Base-by-base conservation (phyloP, 805 yeast genomes). In the Cyberlindnera americana region DNA sequence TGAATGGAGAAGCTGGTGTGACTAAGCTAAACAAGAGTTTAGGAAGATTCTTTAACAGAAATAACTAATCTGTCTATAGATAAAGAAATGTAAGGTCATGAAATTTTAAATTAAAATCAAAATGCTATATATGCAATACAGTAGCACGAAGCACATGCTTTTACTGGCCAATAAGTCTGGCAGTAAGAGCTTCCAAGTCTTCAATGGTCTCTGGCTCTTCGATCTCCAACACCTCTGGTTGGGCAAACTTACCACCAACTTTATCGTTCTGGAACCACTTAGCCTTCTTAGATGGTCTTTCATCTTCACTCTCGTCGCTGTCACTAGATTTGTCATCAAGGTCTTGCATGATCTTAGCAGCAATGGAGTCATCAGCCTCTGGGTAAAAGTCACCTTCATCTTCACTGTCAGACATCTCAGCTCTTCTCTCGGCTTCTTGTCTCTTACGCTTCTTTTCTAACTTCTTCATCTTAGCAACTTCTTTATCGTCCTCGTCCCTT, bases 161-260 rank as follows among this genome's bases (percentile, higher is more conserved):
- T 35, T 23, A 42, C 31, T 37, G 42, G 15, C 39, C 35, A 35
- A 47, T 41, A 35, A 73, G 60, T 53, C 62, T 69, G 18, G 73
- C 73, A 3, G 95, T 81, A 66, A 87, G 75, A 35, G 95, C 89
- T 69, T 93, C 99, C 62, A 93, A 73, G 57, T 93, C 99, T 61
- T 88, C 96, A 60, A 93, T 69, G 14, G 95, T 84, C 54, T 87
- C 84, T 13, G 97, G 97, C 53, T 81, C 86, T 52, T 86, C 95
- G 33, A 86, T 70, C 65, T 90, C 96, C 44, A 85, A 67, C 14
- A 60, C 60, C 16, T 55, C 64, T 0, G 59, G 66, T 15, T 52
- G 57, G 18, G 40, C 48, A 12, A 51, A 50, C 36, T 56, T 58
- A 24, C 62, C 64, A 30, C 60, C 57, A 24, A 52, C 46, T 33